Base-by-base conservation (phyloP, 352 stramenopile species). In the Phytophthora colocasiae region DNA sequence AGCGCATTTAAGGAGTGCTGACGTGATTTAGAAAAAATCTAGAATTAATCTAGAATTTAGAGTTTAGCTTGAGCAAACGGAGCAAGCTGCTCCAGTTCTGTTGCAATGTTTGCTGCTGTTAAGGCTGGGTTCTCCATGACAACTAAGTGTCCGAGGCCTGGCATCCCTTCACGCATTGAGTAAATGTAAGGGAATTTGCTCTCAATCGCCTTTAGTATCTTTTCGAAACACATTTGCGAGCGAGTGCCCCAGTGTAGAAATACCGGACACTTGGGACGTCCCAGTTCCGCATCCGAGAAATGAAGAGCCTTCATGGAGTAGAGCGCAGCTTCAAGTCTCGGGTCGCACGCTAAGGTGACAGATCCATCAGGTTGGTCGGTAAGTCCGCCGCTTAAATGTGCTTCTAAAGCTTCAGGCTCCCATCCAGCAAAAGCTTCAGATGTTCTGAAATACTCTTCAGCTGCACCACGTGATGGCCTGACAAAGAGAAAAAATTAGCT, bases 141-240 rank as follows among this genome's bases (percentile, higher is more conserved):
- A 43, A 87, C 73, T 47, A 73, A 50, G 53, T 89, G 80, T n/a
- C 59, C 68, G 11, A 63, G 62, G 4, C 69, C 73, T 7, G 47
- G 45, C 39, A 89, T 75, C 1, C 65, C 57, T 10, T 69, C 56
- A 8, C 41, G 61, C 29, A 83, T 53, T 5, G 58, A 52, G 66
- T 89, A 89, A 2, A 78, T 58, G n/a, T 77, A 41, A n/a, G 80
- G 80, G 17, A 77, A 55, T 17, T 62, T 63, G 12, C 29, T 45
- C 11, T 72, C 50, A 11, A 83, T 57, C 17, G 27, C 36, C 12
- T 73, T 67, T 4, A 77, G 67, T 22, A 50, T 56, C 19, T 81
- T 45, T 22, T 67, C 56, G 11, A 65, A 58, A 46, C 77, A 89
- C 26, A 87, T 63, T 15, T 78, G 63, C 4, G 78, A 71, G 32